Conservation (phyloP, 2,329 filamentous ascomycete genomes). For the Coniochaeta hoffmannii region DNA sequence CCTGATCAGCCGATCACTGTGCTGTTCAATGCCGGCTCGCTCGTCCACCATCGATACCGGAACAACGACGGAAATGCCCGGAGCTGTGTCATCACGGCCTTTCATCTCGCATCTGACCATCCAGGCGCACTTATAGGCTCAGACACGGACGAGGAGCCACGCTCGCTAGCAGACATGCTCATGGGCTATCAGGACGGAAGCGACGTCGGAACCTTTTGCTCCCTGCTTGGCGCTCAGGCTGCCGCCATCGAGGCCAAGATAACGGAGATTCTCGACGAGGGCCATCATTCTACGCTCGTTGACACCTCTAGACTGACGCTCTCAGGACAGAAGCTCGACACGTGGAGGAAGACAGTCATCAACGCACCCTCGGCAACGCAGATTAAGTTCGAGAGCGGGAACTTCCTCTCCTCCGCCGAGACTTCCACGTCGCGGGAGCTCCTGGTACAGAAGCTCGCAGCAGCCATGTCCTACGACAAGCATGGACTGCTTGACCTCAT, state of each 20-base stretch:
- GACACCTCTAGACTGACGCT: neutral
- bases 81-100: neutral
- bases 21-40: neutral
- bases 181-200: neutral
- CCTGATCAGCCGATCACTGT: neutral
- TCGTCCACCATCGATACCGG: neutral
- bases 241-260: neutral
- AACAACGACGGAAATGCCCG: neutral
- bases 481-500: conserved; percentile 15
- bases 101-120: neutral
- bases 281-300: neutral
- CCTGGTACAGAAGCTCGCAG: neutral
- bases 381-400: neutral
- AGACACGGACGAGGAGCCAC: neutral
- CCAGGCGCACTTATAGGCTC: neutral
- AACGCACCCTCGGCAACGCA: neutral
- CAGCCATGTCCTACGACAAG: conserved; percentile 13
- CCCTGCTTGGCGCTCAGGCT: neutral
- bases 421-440: neutral
- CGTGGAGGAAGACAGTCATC: neutral
- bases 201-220: neutral
- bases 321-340: neutral
- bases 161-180: neutral
- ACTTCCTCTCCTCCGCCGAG: neutral
- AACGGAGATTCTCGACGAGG: neutral